Conservation (phyloP, 306 rosid genomes). For the Pachyrhizus erosus region DNA sequence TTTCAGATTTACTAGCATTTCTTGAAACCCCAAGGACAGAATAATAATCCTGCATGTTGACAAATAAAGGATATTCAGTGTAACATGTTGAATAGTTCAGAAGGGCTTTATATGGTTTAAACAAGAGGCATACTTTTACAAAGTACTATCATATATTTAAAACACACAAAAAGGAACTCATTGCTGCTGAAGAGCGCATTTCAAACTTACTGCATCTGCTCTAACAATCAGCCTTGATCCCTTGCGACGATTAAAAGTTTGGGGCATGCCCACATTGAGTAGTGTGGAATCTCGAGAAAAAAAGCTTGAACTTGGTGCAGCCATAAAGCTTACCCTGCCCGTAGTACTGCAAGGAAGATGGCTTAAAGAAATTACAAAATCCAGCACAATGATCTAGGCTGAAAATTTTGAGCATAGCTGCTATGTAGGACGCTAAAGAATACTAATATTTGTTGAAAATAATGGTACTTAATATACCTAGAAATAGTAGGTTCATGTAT, state of each 20-base stretch:
- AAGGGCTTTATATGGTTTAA: not conserved
- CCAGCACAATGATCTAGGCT: constrained; percentile 13
- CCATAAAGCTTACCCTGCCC: constrained; percentile 56
- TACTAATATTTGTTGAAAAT: not conserved
- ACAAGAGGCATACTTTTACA: constrained; percentile 10
- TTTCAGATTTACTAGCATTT: constrained; percentile 87
- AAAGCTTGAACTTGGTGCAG: constrained; percentile 65
- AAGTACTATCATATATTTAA: constrained; percentile 17
- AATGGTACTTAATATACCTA: not conserved
- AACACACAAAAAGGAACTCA: not conserved
- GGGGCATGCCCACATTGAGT: constrained; percentile 51
- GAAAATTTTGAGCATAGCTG: constrained; percentile 7
- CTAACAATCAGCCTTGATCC: constrained; percentile 74
- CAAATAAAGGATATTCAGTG: constrained; percentile 35
- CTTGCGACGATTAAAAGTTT: constrained; percentile 54
- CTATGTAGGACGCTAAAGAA: not conserved
- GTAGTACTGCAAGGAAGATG: constrained; percentile 58
- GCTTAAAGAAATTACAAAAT: constrained; percentile 32
- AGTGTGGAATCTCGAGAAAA: constrained; percentile 62
- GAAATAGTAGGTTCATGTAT: not conserved
- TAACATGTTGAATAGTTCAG: not conserved
- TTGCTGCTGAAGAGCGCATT: constrained; percentile 26
- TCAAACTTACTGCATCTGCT: constrained; percentile 76
- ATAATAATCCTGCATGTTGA: constrained; percentile 76
- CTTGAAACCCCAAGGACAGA: constrained; percentile 89